A percentile compares a stretch with the other conserved stretches of the same genome.
Conservation (phyloP, 768 basidiomycete species). For the Fomitopsis pulvina region DNA sequence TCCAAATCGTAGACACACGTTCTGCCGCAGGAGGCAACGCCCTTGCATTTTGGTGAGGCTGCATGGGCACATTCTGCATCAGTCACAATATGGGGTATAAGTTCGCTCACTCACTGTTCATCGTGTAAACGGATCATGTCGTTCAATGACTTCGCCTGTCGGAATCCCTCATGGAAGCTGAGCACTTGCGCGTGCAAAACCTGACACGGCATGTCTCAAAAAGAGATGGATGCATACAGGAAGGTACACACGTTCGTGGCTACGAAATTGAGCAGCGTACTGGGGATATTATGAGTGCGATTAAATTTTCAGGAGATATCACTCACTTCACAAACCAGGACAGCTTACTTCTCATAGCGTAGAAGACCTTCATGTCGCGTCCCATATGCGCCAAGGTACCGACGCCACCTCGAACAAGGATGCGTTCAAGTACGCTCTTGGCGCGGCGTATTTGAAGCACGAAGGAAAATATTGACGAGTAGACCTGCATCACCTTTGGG, state of each 20-base stretch:
- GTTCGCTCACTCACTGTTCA: slow-evolving; percentile 47
- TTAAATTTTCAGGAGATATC: background rate
- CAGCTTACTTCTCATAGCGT: slow-evolving; percentile 67
- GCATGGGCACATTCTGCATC: background rate
- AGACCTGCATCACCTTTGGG: slow-evolving; percentile 45
- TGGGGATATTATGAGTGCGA: slow-evolving; percentile 17
- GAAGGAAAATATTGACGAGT: slow-evolving; percentile 64
- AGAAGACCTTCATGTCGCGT: slow-evolving; percentile 60
- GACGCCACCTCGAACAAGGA: slow-evolving; percentile 52
- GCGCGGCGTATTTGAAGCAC: slow-evolving; percentile 69
- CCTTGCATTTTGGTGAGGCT: slow-evolving; percentile 57
- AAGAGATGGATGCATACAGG: background rate
- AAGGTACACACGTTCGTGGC: slow-evolving; percentile 54
- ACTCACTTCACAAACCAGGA: slow-evolving; percentile 85
- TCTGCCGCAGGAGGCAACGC: slow-evolving; percentile 56
- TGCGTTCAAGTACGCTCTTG: slow-evolving; percentile 63
- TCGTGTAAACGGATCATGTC: slow-evolving; percentile 68
- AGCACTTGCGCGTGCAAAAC: slow-evolving; percentile 61
- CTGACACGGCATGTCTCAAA: slow-evolving; percentile 27
- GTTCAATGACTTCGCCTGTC: slow-evolving; percentile 56
- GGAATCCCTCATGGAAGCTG: slow-evolving; percentile 52
- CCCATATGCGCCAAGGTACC: slow-evolving; percentile 27
- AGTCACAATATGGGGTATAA: background rate
- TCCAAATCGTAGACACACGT: slow-evolving; percentile 35
- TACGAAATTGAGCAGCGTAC: slow-evolving; percentile 62